Evolutionary conservation across 805 yeast species (phyloP), one percentile per base, ranked within the genome.

Genomic region (Starmerella davenportii): DNA sequence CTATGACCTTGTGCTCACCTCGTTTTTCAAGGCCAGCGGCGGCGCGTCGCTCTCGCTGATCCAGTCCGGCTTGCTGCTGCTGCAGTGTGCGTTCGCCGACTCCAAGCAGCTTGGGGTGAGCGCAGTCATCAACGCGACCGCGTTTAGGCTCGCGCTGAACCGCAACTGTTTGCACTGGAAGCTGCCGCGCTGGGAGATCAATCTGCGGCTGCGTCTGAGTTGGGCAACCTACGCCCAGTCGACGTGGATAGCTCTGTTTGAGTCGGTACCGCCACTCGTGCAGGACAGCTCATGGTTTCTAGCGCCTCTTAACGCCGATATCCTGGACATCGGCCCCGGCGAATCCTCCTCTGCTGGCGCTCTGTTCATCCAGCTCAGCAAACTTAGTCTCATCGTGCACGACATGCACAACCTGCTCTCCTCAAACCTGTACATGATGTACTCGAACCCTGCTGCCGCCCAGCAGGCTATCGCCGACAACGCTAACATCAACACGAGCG

Each of bases 141-240:
- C 95, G 1, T 95, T 87, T 57, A 93, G 87, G 48, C 62, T 87
- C 15, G 95, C 96, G 0, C 62, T 87, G 9, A 93, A 94, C 0
- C 64, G 81, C n/a, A 87, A 85, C 52, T 85, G 95, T 51, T 74
- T 77, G 41, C 70, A 69, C 46, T 87, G 98, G 98, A 75, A 79
- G 51, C 60, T 87, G 27, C 96, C 96, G 0, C 76, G 77, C 49
- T 90, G 96, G 96, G 98, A 87, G 53, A 66, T 93, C 37, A 92
- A 93, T 4, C 60, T 87, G 36, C 66, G 98, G 38, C 70, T 81
- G 49, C 65, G 96, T 42, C 59, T 87, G 36, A 93, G 95, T 1
- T 87, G 98, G 96, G 95, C 95, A 0, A 90, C 84, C 1, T 87
- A 73, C 65, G 64, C 79, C 37, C 93, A 84, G 56, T 95, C 84